These are phyloP conservation scores for Phytophthora colocasiae DNA, from an alignment of 352 stramenopile genomes.

Conservation along the genomic window DNA sequence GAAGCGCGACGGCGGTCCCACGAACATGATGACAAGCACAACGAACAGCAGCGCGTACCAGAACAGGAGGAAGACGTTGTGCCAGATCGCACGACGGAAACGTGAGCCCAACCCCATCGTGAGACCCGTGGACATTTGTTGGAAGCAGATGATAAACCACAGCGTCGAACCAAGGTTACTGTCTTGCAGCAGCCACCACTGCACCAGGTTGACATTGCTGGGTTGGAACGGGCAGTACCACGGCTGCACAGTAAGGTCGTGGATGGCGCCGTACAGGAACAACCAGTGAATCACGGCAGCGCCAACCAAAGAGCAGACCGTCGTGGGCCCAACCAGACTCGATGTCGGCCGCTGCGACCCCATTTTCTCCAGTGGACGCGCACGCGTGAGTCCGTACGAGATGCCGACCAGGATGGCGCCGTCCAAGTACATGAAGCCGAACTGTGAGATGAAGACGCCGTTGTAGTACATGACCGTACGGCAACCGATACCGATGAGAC, in stretches of 20 bases:
- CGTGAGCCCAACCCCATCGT: constrained; percentile 67
- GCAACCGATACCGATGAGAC: constrained; percentile 82
- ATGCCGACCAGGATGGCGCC: constrained; percentile 81
- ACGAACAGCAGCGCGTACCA: constrained; percentile 68
- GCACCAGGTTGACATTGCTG: constrained; percentile 67
- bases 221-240: constrained; percentile 83
- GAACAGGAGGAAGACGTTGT: constrained; percentile 70
- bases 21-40: constrained; percentile 61
- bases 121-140: constrained; percentile 74
- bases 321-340: constrained; percentile 82
- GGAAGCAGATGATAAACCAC: constrained; percentile 71
- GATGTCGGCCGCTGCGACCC: constrained; percentile 80
- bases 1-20: constrained; percentile 63
- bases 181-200: constrained; percentile 81
- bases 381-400: constrained; percentile 82
- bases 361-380: constrained; percentile 62
- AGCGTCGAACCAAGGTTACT: constrained; percentile 67
- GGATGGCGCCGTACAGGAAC: constrained; percentile 73
- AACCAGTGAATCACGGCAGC: constrained; percentile 73
- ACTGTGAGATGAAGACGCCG: constrained; percentile 87
- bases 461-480: constrained; percentile 91
- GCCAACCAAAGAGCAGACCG: constrained; percentile 67
- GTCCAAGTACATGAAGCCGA: constrained; percentile 86
- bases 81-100: constrained; percentile 71
- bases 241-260: constrained; percentile 56